A percentile compares a stretch with the other conserved stretches of the same genome.
Evolutionary conservation across 2,329 filamentous ascomycete species (phyloP).

Genomic region (Penicillium sp.): DNA sequence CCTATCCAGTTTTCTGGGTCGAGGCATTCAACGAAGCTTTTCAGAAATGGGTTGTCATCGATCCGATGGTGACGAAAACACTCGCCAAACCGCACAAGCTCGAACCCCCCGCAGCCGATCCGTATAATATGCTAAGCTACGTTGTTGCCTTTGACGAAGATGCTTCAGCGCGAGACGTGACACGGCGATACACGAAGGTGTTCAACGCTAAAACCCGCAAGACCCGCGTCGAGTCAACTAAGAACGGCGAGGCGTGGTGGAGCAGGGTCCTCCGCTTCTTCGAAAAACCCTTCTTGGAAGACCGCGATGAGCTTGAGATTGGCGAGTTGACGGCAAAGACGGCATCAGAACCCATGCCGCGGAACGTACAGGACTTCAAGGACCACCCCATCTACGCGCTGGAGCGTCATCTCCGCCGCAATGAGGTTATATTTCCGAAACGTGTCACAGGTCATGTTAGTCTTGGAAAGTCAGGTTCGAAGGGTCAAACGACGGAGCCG

Average conservation of each 20-base stretch:
- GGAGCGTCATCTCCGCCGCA: conserved; percentile 79
- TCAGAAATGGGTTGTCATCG: conserved; percentile 90
- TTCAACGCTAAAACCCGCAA: conserved; percentile 90
- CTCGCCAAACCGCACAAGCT: conserved; percentile 76
- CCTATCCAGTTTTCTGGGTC: conserved; percentile 89
- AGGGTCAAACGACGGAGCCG: conserved; percentile 66
- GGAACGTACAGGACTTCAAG: conserved; percentile 85
- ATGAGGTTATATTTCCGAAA: conserved; percentile 79
- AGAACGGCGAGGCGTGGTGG: conserved; percentile 63
- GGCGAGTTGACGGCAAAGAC: conserved; percentile 73
- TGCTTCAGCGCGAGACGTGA: conserved; percentile 80
- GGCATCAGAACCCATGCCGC: conserved; percentile 80
- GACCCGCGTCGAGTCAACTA: conserved; percentile 73
- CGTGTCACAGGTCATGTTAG: conserved; percentile 79
- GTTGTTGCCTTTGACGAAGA: conserved; percentile 85
- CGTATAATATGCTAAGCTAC: conserved; percentile 78
- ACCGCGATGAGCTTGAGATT: conserved; percentile 84
- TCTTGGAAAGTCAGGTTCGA: conserved; percentile 42
- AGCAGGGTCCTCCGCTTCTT: conserved; percentile 49
- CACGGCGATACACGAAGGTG: conserved; percentile 81
- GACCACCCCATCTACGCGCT: conserved; percentile 83
- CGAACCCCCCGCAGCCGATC: conserved; percentile 81
- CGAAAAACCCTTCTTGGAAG: conserved; percentile 52
- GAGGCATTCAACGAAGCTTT: conserved; percentile 85
- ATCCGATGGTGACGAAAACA: conserved; percentile 80